Base-by-base conservation (phyloP, 2,329 filamentous ascomycete species). In the Spiromastix sp. region DNA sequence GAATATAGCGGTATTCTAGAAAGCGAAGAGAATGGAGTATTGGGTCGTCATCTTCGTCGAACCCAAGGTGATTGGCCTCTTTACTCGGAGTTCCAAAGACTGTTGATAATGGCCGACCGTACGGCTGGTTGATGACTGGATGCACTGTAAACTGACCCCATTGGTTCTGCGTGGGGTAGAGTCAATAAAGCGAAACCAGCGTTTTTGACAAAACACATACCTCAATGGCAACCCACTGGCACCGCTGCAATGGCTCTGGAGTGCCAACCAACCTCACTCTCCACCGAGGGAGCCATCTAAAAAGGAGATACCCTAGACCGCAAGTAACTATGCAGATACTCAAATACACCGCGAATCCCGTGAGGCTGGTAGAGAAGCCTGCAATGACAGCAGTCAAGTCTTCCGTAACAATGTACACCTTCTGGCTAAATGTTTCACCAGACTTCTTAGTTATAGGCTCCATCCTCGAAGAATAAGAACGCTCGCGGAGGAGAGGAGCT, bases 301-400 rank as follows among this genome's bases (percentile, higher is more conserved):
- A 73, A 4, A 96, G 50, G 10, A 98, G 72, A 63, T 84, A 98
- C 4, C 74, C 85, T 22, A 93, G 54, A 2, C 91, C 91, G 12
- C 77, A 61, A 0, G 86, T 86, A 4, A 77, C 52, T 11, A 81
- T 48, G 48, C 86, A 96, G 5, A 93, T 60, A 6, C 70, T 48
- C 3, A 79, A 48, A 54, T 96, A 96, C 0, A 77, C 43, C 2
- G 71, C 57, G 48, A 78, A 81, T 1, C 91, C 85, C 10, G 76
- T 41, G 3, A 62, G 57, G 43, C 81, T 89, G 3, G 86, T 95
- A 32, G 72, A 77, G 59, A 96, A 98, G 0, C 91, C 91, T 16
- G 89, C 85, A 52, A 96, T 77, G 18, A 87, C 89, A 48, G 95
- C 86, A 1, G 86, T 95, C 44, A 98, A 67, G 56, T 98, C 91